phyloP scores from a whole-genome alignment of 305 asterid genomes.

The Fraxinus sp. region DNA sequence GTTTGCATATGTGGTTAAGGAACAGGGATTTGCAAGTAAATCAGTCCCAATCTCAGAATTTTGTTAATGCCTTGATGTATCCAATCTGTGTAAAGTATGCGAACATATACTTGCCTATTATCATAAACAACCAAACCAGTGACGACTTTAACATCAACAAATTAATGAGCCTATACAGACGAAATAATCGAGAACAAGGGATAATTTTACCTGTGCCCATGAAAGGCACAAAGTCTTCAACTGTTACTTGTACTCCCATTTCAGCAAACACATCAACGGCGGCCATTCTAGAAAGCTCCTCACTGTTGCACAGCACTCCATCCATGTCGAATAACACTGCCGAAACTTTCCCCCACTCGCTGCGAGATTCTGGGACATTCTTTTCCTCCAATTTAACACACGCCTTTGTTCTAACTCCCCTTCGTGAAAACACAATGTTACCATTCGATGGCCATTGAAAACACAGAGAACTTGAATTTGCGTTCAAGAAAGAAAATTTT shows the following conservation, averaged over 20 bases:
- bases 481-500: slow-evolving; percentile 34
- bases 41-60: neutral
- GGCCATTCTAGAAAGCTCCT: slow-evolving; percentile 82
- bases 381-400: slow-evolving; percentile 69
- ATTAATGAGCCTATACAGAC: neutral
- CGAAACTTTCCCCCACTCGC: slow-evolving; percentile 80
- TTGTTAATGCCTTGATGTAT: neutral
- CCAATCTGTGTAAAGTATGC: neutral
- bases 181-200: neutral
- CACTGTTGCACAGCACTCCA: slow-evolving; percentile 93
- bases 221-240: slow-evolving; percentile 88
- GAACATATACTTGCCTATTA: neutral
- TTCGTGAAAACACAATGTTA: slow-evolving; percentile 24
- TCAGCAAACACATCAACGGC: slow-evolving; percentile 90
- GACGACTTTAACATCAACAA: neutral
- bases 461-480: slow-evolving; percentile 32
- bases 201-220: slow-evolving; percentile 75
- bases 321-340: slow-evolving; percentile 98
- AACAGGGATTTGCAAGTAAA: neutral
- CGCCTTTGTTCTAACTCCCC: slow-evolving; percentile 32
- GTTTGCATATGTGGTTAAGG: neutral
- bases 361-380: slow-evolving; percentile 38
- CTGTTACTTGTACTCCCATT: slow-evolving; percentile 85
- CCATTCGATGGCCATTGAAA: slow-evolving; percentile 26
- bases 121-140: neutral